Evolutionary conservation across 1,284 basidiomycete genomes (phyloP).

Genomic region (Abortiporus biennis): DNA sequence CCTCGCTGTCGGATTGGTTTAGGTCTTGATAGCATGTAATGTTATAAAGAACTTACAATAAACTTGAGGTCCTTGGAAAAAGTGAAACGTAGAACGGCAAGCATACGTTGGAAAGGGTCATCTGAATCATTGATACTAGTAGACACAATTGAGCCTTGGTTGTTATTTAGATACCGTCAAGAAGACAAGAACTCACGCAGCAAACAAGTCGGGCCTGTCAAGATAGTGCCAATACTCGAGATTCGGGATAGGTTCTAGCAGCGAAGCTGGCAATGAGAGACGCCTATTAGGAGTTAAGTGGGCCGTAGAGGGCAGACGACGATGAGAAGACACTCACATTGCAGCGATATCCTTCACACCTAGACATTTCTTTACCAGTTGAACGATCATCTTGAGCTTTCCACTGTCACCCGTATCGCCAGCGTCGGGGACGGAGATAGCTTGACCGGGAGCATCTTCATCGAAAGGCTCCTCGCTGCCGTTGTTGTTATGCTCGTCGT

Average conservation of each 20-base stretch:
- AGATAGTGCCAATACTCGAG: slow-evolving; percentile 95
- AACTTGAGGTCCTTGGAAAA: slow-evolving; percentile 97
- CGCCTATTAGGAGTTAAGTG: slow-evolving; percentile 45
- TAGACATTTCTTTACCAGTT: slow-evolving; percentile 81
- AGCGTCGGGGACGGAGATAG: slow-evolving; percentile 71
- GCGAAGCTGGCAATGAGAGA: slow-evolving; percentile 82
- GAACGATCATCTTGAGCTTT: slow-evolving; percentile 87
- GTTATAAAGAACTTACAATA: slow-evolving; percentile 47
- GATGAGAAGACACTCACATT: slow-evolving; percentile 46
- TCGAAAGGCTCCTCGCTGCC: slow-evolving; percentile 25
- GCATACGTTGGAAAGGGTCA: slow-evolving; percentile 89
- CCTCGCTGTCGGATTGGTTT: slow-evolving; percentile 51
- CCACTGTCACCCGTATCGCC: slow-evolving; percentile 77
- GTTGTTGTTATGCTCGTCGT: slow-evolving; percentile 6
- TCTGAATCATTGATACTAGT: slow-evolving; percentile 85
- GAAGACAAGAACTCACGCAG: slow-evolving; percentile 70
- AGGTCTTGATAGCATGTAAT: neutral
- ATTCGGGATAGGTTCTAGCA: slow-evolving; percentile 89
- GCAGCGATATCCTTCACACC: slow-evolving; percentile 89
- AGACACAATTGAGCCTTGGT: too few relatives aligned
- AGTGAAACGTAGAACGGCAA: slow-evolving; percentile 83
- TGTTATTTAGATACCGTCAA: too few relatives aligned
- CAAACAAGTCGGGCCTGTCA: slow-evolving; percentile 90
- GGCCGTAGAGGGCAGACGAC: neutral
- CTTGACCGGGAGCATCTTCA: slow-evolving; percentile 41